Base-by-base conservation (phyloP, 345 rosid genomes). In the Brassica juncea region DNA sequence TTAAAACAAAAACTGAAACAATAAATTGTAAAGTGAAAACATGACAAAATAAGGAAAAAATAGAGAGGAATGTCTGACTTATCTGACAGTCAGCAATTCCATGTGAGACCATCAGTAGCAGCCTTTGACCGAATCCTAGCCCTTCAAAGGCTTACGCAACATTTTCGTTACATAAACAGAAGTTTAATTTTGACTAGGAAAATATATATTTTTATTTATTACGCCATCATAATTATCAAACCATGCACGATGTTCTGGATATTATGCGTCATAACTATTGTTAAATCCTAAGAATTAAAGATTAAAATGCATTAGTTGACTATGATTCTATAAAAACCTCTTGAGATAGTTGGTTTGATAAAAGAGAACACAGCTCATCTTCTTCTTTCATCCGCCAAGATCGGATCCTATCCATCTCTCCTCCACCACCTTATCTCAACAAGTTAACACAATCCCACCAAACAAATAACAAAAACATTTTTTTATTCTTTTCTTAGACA, bases 121-220 rank as follows among this genome's bases (percentile, higher is more conserved):
- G 82, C 37, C 82, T 80, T 80, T 80, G 82, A 74, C 82, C 79
- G 69, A 61, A 80, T 74, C 74, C 7, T 79, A 61, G 25, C 70
- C 78, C 44, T 68, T 62, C 71, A 49, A 54, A 34, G 37, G 39
- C 49, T 68, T 68, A 28, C 34, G 15, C 67, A 68, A 11, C 28
- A 15, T 16, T 27, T 39, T 68, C 4, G 60, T 21, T 69, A 34
- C 39, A 21, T 10, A 23, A 68, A 42, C 7, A 44, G 15, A 30
- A 19, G 8, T 58, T 68, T 5, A 0, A 5, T 70, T 3, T 61
- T 70, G 14, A 23, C 39, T 6, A 6, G 19, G 35, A n/a, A 6
- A 12, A 37, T 21, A 12, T 14, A 19, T 8, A 5, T 3, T 1
- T 8, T 9, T 0, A 30, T 70, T 25, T 9, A 4, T 34, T 34